Evolutionary conservation across 495 filamentous ascomycete genomes (phyloP).

Genomic region (Parachaetomium inaequale): DNA sequence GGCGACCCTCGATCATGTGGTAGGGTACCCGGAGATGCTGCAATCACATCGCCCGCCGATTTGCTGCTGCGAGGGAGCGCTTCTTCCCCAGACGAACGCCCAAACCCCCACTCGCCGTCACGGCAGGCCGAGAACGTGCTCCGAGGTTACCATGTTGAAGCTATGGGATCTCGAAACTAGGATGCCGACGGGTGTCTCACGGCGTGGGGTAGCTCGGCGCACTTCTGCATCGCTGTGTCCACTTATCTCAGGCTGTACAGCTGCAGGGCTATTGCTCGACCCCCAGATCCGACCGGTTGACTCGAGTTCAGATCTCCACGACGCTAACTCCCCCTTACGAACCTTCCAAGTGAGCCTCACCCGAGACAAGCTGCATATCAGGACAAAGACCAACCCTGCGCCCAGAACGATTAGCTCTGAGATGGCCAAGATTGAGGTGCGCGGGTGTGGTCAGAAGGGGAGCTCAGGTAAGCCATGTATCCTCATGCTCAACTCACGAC

Average conservation of each 20-base stretch:
- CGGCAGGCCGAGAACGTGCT: constrained; percentile 6
- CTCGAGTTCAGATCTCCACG: too few species aligned
- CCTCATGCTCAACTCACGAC: constrained; percentile 35
- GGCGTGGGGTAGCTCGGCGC: constrained; percentile 1
- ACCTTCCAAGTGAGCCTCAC: too few species aligned
- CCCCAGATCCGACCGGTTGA: not conserved
- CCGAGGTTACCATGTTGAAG: not conserved
- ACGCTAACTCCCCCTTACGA: too few species aligned
- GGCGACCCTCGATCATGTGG: constrained; percentile 4
- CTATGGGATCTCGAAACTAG: not conserved
- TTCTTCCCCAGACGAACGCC: not conserved
- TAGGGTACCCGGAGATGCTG: constrained; percentile 13
- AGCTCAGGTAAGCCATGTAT: constrained; percentile 31
- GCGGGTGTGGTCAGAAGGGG: not conserved
- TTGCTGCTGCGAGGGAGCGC: not conserved
- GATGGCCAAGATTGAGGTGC: not conserved
- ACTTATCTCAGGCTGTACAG: not conserved
- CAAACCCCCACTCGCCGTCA: not conserved
- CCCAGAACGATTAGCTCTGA: constrained; percentile 20
- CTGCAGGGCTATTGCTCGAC: not conserved
- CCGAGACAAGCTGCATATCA: too few species aligned
- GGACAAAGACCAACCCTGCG: too few species aligned
- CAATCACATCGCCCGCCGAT: not conserved
- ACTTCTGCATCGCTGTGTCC: not conserved
- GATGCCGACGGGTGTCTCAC: not conserved